Base-by-base conservation (phyloP, 768 basidiomycete genomes). In the Gelatoporia subvermispora region DNA sequence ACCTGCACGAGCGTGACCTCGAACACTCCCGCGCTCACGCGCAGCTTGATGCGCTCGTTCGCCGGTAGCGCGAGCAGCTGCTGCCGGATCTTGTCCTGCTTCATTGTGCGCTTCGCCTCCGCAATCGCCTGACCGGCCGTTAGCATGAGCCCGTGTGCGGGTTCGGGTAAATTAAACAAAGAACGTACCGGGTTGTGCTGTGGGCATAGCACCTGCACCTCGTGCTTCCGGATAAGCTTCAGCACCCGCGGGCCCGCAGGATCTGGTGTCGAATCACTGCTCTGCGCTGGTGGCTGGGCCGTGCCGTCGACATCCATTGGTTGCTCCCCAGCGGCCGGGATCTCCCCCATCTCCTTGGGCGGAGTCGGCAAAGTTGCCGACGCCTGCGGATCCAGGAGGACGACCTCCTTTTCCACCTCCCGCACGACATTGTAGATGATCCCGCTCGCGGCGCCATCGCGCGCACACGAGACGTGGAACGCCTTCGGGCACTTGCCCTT, bases 401-500 rank as follows among this genome's bases (percentile, higher is more conserved):
- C 76, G 4, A 92, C 87, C 55, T 91, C 86, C 68, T 90, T 90
- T 67, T 89, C 85, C 0, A 89, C 78, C 57, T 87, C 85, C 42
- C 75, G 70, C n/a, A 84, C 41, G 28, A 87, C 72, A 1, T 65
- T 66, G 58, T 84, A 91, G 20, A 79, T 69, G 37, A 89, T 75
- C 9, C 77, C 79, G 3, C 68, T 62, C 2, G 69, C 68, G 10
- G 65, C 67, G 1, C 81, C 79, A 17, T 80, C 75, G 36, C 75
- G 70, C 0, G 96, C 95, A 64, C 96, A 99, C 3, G 84, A 85
- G 23, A 96, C 86, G 60, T 98, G 95, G 69, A 92, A 96, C 0
- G 94, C 89, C 62, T 88, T 89, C 10, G 88, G 76, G 58, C 94
- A 97, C 68, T 93, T 95, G 39, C 93, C 93, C 65, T 89, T 91